Percentiles rank a stretch among this genome's conserved stretches.
Evolutionary conservation across 768 basidiomycete genomes (phyloP).

Genomic region (Amanita subjunquillea): DNA sequence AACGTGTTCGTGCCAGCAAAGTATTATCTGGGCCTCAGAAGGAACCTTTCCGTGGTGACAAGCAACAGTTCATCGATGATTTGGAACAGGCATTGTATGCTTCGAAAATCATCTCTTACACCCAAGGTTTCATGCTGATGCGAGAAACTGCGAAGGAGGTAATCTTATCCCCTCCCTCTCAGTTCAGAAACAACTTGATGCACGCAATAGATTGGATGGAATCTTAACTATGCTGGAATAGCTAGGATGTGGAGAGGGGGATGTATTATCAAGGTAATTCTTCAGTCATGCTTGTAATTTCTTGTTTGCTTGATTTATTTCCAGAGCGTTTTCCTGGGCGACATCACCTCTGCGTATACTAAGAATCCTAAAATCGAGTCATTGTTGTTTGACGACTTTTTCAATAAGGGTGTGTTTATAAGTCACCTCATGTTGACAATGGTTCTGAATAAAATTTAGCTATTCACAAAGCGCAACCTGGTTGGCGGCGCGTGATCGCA

Average conservation of each 20-base stretch:
- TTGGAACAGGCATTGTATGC: slow-evolving; percentile 99
- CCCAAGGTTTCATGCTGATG: slow-evolving; percentile 99
- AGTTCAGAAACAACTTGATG: background rate
- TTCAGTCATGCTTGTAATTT: background rate
- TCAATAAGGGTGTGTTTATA: slow-evolving; percentile 67
- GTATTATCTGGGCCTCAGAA: slow-evolving; percentile 82
- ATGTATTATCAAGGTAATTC: slow-evolving; percentile 88
- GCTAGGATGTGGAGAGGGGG: slow-evolving; percentile 99
- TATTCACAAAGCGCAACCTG: slow-evolving; percentile 89
- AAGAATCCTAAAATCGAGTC: slow-evolving; percentile 83
- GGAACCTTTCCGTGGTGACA: slow-evolving; percentile 94
- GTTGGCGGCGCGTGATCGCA: slow-evolving; percentile 95
- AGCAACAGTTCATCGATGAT: slow-evolving; percentile 97
- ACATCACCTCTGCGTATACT: slow-evolving; percentile 84
- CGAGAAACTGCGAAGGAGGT: slow-evolving; percentile 94
- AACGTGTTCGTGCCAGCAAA: slow-evolving; percentile 91
- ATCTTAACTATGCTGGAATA: slow-evolving; percentile 95
- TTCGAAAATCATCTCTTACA: slow-evolving; percentile 99
- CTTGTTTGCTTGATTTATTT: background rate
- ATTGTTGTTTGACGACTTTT: slow-evolving; percentile 93
- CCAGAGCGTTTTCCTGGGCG: slow-evolving; percentile 85
- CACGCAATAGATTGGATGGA: slow-evolving; percentile 64
- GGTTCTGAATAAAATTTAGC: slow-evolving; percentile 30
- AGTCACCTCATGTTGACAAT: background rate
- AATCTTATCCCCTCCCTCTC: slow-evolving; percentile 6